A percentile compares a stretch with the other conserved stretches of the same genome.
These are phyloP conservation scores for Tylopilus rubrobrunneus DNA, from an alignment of 768 basidiomycete species.

Conservation along the genomic window DNA sequence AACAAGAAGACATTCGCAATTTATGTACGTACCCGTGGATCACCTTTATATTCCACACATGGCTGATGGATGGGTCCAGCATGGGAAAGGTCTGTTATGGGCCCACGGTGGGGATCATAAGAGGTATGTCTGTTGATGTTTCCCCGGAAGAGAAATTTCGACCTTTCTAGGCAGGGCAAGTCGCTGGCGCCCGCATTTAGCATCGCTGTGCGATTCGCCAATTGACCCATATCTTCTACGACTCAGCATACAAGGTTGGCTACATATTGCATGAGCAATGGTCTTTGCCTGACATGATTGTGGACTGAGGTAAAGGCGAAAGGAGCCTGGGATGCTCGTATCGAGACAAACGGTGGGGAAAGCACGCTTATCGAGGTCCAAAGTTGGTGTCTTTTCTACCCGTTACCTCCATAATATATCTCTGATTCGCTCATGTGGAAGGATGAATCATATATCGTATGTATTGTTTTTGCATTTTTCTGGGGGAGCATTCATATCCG, in stretches of 20 bases:
- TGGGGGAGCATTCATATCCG: not conserved
- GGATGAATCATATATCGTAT: constrained; percentile 36
- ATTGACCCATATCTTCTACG: constrained; percentile 37
- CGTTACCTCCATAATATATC: not conserved
- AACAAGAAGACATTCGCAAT: constrained; percentile 32
- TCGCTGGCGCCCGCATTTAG: constrained; percentile 38
- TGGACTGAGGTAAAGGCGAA: constrained; percentile 21
- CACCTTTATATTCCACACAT: too few species aligned
- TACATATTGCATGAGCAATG: too few species aligned
- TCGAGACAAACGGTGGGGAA: constrained; percentile 13
- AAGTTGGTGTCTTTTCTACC: constrained; percentile 21
- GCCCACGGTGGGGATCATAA: too few species aligned
- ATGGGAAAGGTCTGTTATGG: constrained; percentile 30
- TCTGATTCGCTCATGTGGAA: not conserved
- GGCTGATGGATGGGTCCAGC: not conserved
- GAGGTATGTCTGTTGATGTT: too few species aligned
- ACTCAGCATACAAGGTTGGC: constrained; percentile 28
- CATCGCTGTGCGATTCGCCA: constrained; percentile 34
- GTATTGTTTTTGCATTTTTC: not conserved
- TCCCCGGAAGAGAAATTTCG: not conserved
- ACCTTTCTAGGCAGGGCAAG: constrained; percentile 31
- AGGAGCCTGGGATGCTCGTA: constrained; percentile 27
- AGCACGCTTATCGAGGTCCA: constrained; percentile 34
- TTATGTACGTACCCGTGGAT: too few species aligned
- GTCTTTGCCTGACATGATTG: not conserved